phyloP scores from a whole-genome alignment of 805 yeast species.

The Wickerhamomyces silvicola region DNA sequence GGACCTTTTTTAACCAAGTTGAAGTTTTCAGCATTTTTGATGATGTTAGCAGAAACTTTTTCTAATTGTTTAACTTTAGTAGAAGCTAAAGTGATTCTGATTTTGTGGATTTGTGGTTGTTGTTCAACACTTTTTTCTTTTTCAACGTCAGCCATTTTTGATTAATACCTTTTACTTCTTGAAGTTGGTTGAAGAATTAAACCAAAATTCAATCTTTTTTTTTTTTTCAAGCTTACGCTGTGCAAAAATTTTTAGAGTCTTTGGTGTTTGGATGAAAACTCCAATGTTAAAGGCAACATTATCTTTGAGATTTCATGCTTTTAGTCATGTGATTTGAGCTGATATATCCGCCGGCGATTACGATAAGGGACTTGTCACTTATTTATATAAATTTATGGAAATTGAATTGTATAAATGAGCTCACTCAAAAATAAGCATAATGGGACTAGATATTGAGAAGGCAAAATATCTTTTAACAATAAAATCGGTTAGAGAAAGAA shows the following conservation, averaged over 20 bases:
- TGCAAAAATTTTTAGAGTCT: conserved; percentile 14
- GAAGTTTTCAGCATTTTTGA: conserved; percentile 78
- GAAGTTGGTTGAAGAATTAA: conserved; percentile 17
- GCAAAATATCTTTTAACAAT: conserved; percentile 39
- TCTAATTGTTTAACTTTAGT: conserved; percentile 98
- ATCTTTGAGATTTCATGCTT: too few relatives aligned
- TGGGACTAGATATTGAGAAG: conserved; percentile 4
- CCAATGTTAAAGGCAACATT: too few relatives aligned
- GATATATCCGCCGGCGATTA: conserved; percentile 1
- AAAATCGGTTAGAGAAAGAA: conserved; percentile 48
- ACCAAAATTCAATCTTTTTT: not conserved
- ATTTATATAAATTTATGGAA: too few relatives aligned
- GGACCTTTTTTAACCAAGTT: conserved; percentile 95
- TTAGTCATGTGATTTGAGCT: too few relatives aligned
- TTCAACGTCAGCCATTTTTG: conserved; percentile 70
- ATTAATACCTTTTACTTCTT: conserved; percentile 36
- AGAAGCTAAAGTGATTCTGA: conserved; percentile 98
- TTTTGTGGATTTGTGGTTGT: conserved; percentile 85
- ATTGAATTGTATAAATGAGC: not conserved
- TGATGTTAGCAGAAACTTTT: conserved; percentile 88
- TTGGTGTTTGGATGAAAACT: conserved; percentile 15
- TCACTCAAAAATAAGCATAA: not conserved
- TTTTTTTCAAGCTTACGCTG: conserved; percentile 10
- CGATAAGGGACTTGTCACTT: too few relatives aligned
- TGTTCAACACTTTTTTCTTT: conserved; percentile 82